These are phyloP conservation scores for Porcisia deanei DNA, from an alignment of 208 protist species.

Conservation along the genomic window DNA sequence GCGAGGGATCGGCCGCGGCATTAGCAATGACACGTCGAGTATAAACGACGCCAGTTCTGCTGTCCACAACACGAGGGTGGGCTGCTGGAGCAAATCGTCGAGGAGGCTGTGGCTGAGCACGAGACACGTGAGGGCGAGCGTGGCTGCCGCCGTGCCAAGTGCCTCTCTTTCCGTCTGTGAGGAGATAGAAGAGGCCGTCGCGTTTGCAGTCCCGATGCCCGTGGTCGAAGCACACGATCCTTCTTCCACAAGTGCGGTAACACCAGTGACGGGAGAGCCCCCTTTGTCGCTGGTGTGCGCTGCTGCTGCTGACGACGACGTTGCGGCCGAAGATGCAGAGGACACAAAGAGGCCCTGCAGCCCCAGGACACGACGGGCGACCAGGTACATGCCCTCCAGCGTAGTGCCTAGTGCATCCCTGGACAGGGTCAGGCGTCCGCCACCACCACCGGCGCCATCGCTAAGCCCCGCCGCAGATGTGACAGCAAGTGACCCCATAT, in stretches of 20 bases:
- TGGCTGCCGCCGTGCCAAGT: conserved; percentile 36
- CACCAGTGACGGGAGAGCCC: neutral
- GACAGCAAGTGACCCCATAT: neutral
- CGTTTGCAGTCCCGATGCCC: neutral
- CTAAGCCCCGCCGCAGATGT: neutral
- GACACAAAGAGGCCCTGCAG: conserved; percentile 20
- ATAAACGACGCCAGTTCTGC: conserved; percentile 50
- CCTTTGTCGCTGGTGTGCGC: neutral
- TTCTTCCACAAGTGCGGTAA: neutral
- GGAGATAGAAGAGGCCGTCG: no score
- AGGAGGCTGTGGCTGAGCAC: conserved; percentile 35
- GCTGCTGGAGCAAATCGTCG: conserved; percentile 34
- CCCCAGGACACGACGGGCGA: conserved; percentile 47
- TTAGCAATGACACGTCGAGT: conserved; percentile 45
- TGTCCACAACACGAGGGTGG: conserved; percentile 34
- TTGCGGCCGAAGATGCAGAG: neutral
- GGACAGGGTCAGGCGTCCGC: conserved; percentile 24
- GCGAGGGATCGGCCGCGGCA: conserved; percentile 33
- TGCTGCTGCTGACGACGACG: neutral
- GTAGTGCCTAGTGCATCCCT: conserved; percentile 54
- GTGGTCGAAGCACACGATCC: neutral
- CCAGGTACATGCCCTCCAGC: conserved; percentile 39
- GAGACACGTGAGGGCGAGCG: conserved; percentile 42
- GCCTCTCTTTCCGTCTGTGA: conserved; percentile 28
- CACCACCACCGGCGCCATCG: conserved; percentile 1